Evolutionary conservation across 768 basidiomycete genomes (phyloP).

Genomic region (Mycena kentingensis): DNA sequence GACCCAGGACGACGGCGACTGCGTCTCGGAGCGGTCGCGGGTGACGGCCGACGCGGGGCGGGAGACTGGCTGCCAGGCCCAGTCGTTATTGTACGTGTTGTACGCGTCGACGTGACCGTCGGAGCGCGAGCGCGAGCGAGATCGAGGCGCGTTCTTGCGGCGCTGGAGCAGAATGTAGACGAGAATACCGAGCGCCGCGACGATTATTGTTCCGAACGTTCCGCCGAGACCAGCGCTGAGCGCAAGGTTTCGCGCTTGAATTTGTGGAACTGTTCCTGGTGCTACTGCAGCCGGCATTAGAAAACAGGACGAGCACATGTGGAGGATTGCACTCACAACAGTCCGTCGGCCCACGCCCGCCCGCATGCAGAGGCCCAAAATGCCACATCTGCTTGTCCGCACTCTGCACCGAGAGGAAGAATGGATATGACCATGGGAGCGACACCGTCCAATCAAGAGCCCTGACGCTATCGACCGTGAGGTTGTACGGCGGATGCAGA

Average conservation of each 20-base stretch:
- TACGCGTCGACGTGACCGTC: constrained; percentile 9
- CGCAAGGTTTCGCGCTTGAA: constrained; percentile 19
- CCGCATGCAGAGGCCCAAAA: constrained; percentile 51
- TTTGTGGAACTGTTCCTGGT: constrained; percentile 36
- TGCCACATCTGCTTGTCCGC: constrained; percentile 49
- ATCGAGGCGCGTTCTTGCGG: background rate
- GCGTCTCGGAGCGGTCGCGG: background rate
- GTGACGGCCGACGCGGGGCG: background rate
- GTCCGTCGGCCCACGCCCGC: constrained; percentile 37
- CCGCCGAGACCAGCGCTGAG: constrained; percentile 25
- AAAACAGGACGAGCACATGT: background rate
- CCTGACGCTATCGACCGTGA: constrained; percentile 42
- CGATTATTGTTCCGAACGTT: constrained; percentile 18
- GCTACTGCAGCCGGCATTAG: constrained; percentile 25
- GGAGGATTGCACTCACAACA: constrained; percentile 28
- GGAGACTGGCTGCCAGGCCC: background rate
- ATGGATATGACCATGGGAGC: constrained; percentile 46
- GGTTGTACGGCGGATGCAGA: constrained; percentile 52
- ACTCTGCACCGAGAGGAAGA: constrained; percentile 51
- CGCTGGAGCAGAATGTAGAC: constrained; percentile 5
- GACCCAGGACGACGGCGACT: background rate
- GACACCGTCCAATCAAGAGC: constrained; percentile 44
- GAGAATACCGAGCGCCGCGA: constrained; percentile 17
- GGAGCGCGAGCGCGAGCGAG: too few relatives aligned
- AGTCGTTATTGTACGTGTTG: background rate